Percentiles rank a stretch among this genome's conserved stretches.
phyloP scores from a whole-genome alignment of 2,329 filamentous ascomycete species.

The Neonectria hederae region DNA sequence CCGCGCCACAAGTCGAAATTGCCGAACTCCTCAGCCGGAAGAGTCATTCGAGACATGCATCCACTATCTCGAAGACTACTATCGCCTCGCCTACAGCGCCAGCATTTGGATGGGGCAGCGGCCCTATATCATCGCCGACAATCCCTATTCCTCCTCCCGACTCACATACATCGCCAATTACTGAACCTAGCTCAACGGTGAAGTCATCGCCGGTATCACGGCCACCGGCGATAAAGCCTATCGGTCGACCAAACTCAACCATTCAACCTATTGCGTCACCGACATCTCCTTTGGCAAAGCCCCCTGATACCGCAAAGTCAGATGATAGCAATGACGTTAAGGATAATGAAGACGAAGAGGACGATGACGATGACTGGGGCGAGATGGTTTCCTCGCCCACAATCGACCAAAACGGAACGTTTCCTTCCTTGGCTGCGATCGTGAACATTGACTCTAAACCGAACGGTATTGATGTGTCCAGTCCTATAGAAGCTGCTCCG shows the following conservation, averaged over 20 bases:
- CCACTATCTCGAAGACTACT: slow-evolving; percentile 36
- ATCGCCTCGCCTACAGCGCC: slow-evolving; percentile 40
- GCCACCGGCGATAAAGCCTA: slow-evolving; percentile 24
- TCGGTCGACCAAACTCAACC: slow-evolving; percentile 10
- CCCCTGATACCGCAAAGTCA: slow-evolving; percentile 31
- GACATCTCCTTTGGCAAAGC: slow-evolving; percentile 36
- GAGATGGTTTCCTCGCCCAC: slow-evolving; percentile 62
- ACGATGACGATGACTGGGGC: slow-evolving; percentile 68
- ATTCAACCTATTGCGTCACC: slow-evolving; percentile 19
- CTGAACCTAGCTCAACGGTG: slow-evolving; percentile 18
- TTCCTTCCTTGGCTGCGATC: slow-evolving; percentile 33
- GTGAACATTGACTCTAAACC: neutral
- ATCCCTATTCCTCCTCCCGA: slow-evolving; percentile 29
- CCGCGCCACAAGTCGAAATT: slow-evolving; percentile 60
- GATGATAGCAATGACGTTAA: slow-evolving; percentile 6
- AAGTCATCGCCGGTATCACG: slow-evolving; percentile 21
- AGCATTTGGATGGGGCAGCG: slow-evolving; percentile 46
- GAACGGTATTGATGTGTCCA: slow-evolving; percentile 13
- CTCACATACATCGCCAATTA: slow-evolving; percentile 16
- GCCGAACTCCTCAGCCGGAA: slow-evolving; percentile 46
- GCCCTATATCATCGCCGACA: slow-evolving; percentile 29
- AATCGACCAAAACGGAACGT: slow-evolving; percentile 25
- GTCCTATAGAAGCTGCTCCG: slow-evolving; percentile 21
- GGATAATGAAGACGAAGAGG: slow-evolving; percentile 19
- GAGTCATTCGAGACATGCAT: slow-evolving; percentile 40